These are phyloP conservation scores for Trapa incisa DNA, from an alignment of 345 rosid genomes.

Conservation along the genomic window DNA sequence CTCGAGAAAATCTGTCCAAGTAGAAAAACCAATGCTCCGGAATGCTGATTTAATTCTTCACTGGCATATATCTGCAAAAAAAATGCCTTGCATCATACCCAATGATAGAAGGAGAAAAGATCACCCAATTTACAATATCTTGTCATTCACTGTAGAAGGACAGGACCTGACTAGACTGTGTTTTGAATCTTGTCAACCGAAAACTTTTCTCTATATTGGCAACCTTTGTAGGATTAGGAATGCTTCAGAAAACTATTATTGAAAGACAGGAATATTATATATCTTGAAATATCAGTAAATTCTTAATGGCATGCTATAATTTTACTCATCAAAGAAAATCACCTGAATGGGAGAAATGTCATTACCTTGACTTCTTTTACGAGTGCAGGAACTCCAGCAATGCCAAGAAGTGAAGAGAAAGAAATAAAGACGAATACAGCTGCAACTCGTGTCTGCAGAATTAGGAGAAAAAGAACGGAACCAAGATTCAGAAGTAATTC, in stretches of 20 bases:
- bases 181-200: not conserved
- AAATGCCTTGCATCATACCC: not conserved
- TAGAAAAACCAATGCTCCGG: constrained; percentile 79
- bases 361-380: constrained; percentile 74
- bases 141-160: too few species aligned
- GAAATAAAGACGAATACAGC: constrained; percentile 79
- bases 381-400: constrained; percentile 69
- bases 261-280: too few species aligned
- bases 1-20: constrained; percentile 89
- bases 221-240: not conserved
- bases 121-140: not conserved
- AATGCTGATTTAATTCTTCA: constrained; percentile 82
- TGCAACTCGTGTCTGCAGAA: constrained; percentile 75
- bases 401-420: constrained; percentile 75
- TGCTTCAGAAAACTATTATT: too few species aligned
- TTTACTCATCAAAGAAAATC: not conserved
- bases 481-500: not conserved
- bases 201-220: not conserved
- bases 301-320: not conserved
- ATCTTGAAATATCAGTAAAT: too few species aligned
- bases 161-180: not conserved
- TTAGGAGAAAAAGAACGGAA: constrained; percentile 10
- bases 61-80: constrained; percentile 51
- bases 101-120: not conserved
- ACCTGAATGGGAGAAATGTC: not conserved